Evolutionary conservation across 2,329 filamentous ascomycete genomes (phyloP).

Genomic region (Blastomyces gilchristii): DNA sequence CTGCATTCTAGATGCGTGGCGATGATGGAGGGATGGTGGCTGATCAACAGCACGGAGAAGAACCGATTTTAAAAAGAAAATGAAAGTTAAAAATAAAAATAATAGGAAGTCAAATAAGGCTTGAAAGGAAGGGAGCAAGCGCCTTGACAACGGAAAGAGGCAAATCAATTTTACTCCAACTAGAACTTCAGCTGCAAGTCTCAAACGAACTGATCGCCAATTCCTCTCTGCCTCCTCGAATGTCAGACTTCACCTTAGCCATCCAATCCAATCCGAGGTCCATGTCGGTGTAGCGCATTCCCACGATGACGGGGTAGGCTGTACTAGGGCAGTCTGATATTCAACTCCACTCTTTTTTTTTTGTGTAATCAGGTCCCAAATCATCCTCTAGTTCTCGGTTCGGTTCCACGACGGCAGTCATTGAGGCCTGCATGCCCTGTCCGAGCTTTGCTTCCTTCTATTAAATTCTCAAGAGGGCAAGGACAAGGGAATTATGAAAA

Average conservation of each 20-base stretch:
- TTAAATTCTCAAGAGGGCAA: neutral
- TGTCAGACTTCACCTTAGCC: neutral
- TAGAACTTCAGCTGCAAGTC: neutral
- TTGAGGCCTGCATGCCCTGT: neutral
- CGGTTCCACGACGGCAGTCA: slow-evolving; percentile 6
- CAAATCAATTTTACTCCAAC: neutral
- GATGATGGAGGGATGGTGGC: neutral
- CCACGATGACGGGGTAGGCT: neutral
- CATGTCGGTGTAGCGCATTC: neutral
- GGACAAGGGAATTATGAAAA: neutral
- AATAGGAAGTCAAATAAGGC: neutral
- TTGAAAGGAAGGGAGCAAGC: neutral
- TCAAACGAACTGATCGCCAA: neutral
- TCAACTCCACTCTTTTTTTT: slow-evolving; percentile 1
- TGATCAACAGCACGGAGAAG: neutral
- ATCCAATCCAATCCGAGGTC: neutral
- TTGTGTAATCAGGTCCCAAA: slow-evolving; percentile 8
- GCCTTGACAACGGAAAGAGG: neutral
- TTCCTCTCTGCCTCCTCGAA: neutral
- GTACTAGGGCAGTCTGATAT: neutral
- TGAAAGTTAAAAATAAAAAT: too few species aligned
- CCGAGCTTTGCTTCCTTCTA: neutral
- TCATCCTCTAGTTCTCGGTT: neutral
- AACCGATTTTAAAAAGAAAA: neutral
- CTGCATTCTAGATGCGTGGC: neutral